Conservation (phyloP, 2,329 filamentous ascomycete species). For the Diatrype stigma region DNA sequence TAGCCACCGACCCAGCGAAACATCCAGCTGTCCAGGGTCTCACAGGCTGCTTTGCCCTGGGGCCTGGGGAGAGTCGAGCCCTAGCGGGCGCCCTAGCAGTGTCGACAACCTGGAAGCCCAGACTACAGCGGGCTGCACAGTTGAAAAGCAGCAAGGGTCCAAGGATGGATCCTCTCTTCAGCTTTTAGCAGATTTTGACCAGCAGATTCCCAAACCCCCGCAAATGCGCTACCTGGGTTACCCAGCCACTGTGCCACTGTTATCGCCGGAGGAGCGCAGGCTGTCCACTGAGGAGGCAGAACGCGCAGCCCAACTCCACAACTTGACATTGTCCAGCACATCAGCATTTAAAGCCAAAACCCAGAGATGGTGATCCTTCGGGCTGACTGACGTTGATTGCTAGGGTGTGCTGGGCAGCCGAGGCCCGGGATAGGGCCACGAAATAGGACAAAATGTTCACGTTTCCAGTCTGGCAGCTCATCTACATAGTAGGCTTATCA, state of each 20-base stretch:
- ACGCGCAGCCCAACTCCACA: background rate
- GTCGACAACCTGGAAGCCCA: too few relatives aligned
- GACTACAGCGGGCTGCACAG: too few relatives aligned
- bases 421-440: background rate
- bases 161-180: background rate
- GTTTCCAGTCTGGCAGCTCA: too few relatives aligned
- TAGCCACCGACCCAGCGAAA: too few relatives aligned
- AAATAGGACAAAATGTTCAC: background rate
- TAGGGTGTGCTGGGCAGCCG: background rate
- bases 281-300: background rate
- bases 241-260: background rate
- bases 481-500: too few relatives aligned
- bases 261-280: background rate
- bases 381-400: background rate
- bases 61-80: too few relatives aligned
- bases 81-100: too few relatives aligned
- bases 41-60: too few relatives aligned
- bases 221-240: background rate
- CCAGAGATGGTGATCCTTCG: background rate
- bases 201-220: background rate
- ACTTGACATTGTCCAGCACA: background rate
- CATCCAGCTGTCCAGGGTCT: too few relatives aligned
- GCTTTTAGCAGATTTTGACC: background rate
- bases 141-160: background rate
- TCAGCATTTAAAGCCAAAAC: background rate